A percentile compares a stretch with the other conserved stretches of the same genome.
These are phyloP conservation scores for Pseudocercospora pini-densiflorae DNA, from an alignment of 2,329 filamentous ascomycete genomes.

Conservation along the genomic window DNA sequence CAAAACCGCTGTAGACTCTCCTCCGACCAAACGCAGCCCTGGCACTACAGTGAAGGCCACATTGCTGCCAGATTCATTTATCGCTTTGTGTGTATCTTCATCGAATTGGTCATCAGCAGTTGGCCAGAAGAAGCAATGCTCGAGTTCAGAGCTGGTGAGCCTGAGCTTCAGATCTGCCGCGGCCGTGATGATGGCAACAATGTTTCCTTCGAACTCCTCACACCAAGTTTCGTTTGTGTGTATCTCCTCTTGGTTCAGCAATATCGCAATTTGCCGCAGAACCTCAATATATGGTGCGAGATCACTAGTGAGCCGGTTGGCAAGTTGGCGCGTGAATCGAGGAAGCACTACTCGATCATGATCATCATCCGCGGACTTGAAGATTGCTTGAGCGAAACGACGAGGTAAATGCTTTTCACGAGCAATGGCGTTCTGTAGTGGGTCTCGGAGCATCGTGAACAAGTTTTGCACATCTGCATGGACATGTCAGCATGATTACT, in stretches of 20 bases:
- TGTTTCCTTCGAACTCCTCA: neutral
- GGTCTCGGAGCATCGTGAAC: neutral
- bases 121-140: neutral
- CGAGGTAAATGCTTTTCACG: neutral
- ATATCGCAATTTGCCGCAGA: neutral
- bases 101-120: neutral
- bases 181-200: neutral
- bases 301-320: neutral
- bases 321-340: neutral
- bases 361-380: neutral
- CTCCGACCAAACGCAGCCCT: neutral
- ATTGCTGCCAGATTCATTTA: neutral
- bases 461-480: neutral
- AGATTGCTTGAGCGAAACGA: neutral
- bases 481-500: neutral
- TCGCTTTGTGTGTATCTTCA: neutral
- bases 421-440: neutral
- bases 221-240: neutral
- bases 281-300: neutral
- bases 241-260: neutral
- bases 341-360: neutral
- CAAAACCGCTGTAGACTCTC: neutral
- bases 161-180: neutral
- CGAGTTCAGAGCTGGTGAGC: neutral
- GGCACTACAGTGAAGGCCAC: neutral